Evolutionary conservation across 108 stramenopile genomes (phyloP), one percentile per base, ranked within the genome.

Genomic region (Skeletonema marinoi): DNA sequence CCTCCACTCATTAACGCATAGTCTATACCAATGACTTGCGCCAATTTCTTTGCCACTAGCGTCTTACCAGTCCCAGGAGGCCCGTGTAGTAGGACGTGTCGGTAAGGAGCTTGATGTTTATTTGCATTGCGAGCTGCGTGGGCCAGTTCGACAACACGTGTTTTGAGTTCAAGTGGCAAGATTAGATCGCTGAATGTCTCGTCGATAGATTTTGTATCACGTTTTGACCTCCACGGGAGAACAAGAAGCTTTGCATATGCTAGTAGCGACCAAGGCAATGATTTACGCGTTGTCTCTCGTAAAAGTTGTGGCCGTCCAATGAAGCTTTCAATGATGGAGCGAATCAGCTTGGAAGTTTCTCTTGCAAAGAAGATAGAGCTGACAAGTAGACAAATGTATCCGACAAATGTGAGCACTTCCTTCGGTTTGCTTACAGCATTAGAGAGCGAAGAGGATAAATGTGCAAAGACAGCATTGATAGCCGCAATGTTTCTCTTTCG

Each of bases 1-100:
- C 95, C 95, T 6, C 95, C 95, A 59, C 85, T 83, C 89, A 95
- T 89, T n/a, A 96, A 59, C 11, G 95, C 93, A 66, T 88, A 96
- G 70, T 95, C 95, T 66, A 94, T 85, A 30, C 91, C 93, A 60
- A 87, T 88, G 59, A 67, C 50, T 35, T 74, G 41, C 32, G 92
- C 92, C 5, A 93, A 65, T 59, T 78, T 85, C 59, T 87, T 78
- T 14, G 92, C 92, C 21, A 88, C 82, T 56, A 90, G 51, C 9
- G 92, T 93, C 75, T 93, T 93, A 0, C 92, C 89, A n/a, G 87
- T 90, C 3, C 92, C 92, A 13, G 92, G 92, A 7, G 90, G 87
- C 1, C 91, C 91, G 69, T 90, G 70, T 11, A 91, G 68, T 48
- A 91, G 44, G 29, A 87, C 87, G 68, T 96, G 93, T 13, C 95